Percentiles rank a stretch among this genome's conserved stretches.
phyloP scores from a whole-genome alignment of 2,329 filamentous ascomycete species.

The Phoma sp. region DNA sequence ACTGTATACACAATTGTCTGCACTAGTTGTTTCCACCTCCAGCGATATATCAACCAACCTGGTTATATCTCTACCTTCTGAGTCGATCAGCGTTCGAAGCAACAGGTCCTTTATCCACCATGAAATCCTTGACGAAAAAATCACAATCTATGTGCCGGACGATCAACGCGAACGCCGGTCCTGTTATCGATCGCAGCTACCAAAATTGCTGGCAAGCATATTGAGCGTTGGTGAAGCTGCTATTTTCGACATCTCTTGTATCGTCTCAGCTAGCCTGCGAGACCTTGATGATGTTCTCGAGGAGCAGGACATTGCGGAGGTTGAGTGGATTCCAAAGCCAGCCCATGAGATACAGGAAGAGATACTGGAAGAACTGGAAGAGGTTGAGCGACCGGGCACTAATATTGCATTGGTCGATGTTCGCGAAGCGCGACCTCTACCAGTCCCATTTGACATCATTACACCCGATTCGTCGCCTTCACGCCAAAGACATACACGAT shows the following conservation, averaged over 20 bases:
- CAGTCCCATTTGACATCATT: no score
- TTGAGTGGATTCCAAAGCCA: background rate
- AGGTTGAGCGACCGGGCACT: background rate
- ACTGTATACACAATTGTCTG: no score
- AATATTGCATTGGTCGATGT: no score
- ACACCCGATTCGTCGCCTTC: no score
- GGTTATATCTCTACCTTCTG: no score
- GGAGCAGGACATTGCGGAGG: background rate
- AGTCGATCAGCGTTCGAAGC: no score
- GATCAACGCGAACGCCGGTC: background rate
- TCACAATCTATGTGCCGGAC: background rate
- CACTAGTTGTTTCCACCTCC: no score
- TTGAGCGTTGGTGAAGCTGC: background rate
- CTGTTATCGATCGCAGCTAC: background rate
- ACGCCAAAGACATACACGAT: no score
- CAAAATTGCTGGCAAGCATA: background rate
- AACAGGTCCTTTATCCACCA: background rate
- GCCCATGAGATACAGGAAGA: no score
- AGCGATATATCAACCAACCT: no score
- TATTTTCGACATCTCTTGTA: background rate
- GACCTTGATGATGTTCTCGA: background rate
- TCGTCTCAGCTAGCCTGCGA: background rate
- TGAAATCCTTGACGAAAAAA: background rate
- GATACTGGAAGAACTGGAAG: background rate
- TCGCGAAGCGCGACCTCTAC: no score